Evolutionary conservation across 169 alveolate genomes (phyloP).

Genomic region (Eimeria acervulina): DNA sequence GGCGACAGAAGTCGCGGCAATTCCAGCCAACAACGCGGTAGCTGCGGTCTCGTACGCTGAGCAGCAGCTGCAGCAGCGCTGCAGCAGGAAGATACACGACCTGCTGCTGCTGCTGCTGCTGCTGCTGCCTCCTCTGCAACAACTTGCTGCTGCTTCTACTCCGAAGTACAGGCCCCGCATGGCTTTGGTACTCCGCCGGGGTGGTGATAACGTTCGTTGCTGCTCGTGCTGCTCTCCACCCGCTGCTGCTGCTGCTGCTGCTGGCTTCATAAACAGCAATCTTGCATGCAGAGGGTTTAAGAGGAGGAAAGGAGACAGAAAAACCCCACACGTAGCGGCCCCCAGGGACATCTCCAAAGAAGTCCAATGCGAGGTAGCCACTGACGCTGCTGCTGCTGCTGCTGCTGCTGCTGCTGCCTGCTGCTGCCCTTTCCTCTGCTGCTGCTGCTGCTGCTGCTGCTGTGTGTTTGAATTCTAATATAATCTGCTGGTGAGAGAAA

Average conservation of each 20-base stretch:
- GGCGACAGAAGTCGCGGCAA: conserved; percentile 58
- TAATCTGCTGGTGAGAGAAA: conserved; percentile 35
- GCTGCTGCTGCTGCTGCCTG: too few species aligned
- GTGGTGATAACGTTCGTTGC: neutral
- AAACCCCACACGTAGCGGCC: conserved; percentile 1
- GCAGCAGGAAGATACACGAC: conserved; percentile 49
- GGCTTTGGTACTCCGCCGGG: neutral
- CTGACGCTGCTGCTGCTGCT: neutral
- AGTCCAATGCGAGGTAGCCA: neutral
- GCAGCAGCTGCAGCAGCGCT: conserved; percentile 69
- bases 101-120: conserved; percentile 53
- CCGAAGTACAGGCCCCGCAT: too few species aligned
- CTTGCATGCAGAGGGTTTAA: conserved; percentile 33
- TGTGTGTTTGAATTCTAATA: neutral
- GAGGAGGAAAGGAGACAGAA: neutral
- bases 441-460: too few species aligned
- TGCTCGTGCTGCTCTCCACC: neutral
- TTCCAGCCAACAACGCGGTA: conserved; percentile 73
- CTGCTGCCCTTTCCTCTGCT: too few species aligned
- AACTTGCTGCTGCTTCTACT: conserved; percentile 47
- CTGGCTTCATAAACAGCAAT: conserved; percentile 14
- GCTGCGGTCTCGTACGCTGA: conserved; percentile 17
- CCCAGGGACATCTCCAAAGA: conserved; percentile 9
- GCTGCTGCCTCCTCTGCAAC: conserved; percentile 55
- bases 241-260: conserved; percentile 65